These are phyloP conservation scores for Cladobotryum mycophilum DNA, from an alignment of 2,329 filamentous ascomycete species.

Conservation along the genomic window DNA sequence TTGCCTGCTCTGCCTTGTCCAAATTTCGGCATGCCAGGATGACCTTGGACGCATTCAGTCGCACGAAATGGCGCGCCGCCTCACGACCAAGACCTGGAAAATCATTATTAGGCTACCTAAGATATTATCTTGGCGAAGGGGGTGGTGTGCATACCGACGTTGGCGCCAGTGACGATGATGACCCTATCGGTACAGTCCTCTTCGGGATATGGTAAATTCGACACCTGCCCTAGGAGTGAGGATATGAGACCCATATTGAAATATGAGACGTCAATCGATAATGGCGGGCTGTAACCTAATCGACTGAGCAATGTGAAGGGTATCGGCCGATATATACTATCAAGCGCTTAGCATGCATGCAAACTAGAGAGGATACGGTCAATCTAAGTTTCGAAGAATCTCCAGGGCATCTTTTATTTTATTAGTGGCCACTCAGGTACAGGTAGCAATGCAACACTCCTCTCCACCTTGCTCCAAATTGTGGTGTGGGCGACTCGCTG, in stretches of 20 bases:
- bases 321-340: too few species aligned
- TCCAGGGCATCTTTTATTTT: too few species aligned
- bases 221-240: slow-evolving; percentile 17
- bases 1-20: slow-evolving; percentile 33
- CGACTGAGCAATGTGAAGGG: too few species aligned
- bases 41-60: slow-evolving; percentile 29
- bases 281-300: background rate
- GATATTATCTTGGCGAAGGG: background rate
- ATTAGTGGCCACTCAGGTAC: too few species aligned
- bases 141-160: slow-evolving; percentile 15
- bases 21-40: slow-evolving; percentile 32
- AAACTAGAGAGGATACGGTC: too few species aligned
- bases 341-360: too few species aligned
- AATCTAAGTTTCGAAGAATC: too few species aligned
- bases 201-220: slow-evolving; percentile 24
- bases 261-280: background rate
- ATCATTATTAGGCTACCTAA: background rate
- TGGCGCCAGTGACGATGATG: slow-evolving; percentile 35
- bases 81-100: slow-evolving; percentile 31
- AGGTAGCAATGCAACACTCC: too few species aligned
- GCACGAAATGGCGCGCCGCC: slow-evolving; percentile 31
- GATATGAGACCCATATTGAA: background rate
- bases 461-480: too few species aligned
- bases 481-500: too few species aligned
- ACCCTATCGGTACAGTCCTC: slow-evolving; percentile 29